Evolutionary conservation across 495 filamentous ascomycete genomes (phyloP).

Genomic region (Neurospora tetraspora): DNA sequence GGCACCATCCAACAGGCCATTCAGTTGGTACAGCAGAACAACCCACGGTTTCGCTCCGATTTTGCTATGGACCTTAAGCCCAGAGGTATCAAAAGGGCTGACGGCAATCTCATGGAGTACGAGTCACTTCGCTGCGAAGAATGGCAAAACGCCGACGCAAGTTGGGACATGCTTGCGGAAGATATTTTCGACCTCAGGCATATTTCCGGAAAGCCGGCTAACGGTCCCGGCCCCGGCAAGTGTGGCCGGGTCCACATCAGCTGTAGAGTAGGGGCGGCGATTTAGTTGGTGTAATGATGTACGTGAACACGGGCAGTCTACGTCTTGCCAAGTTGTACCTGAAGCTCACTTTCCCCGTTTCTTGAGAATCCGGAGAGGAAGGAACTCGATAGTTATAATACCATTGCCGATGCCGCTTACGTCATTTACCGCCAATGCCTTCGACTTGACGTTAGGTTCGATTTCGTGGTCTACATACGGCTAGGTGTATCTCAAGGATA

Average conservation of each 20-base stretch:
- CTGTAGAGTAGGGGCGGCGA: background rate
- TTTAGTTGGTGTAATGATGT: background rate
- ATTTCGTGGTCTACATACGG: background rate
- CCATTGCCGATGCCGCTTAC: background rate
- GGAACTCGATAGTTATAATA: background rate
- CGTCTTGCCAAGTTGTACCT: background rate
- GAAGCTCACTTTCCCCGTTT: background rate
- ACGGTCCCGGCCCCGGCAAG: background rate
- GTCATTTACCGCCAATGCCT: background rate
- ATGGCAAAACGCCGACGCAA: background rate
- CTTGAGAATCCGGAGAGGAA: background rate
- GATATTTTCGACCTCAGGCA: background rate
- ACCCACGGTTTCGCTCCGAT: background rate
- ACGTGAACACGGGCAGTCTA: background rate
- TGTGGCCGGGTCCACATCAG: background rate
- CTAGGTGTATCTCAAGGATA: background rate
- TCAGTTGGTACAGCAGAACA: background rate
- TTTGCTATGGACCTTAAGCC: no score
- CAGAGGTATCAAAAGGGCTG: no score
- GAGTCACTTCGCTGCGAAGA: background rate
- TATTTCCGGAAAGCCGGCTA: background rate
- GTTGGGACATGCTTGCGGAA: background rate
- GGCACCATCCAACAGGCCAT: background rate
- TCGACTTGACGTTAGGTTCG: background rate
- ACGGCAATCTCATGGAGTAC: no score